These are phyloP conservation scores for Dalbergia cochinchinensis DNA, from an alignment of 306 rosid genomes.

Conservation along the genomic window DNA sequence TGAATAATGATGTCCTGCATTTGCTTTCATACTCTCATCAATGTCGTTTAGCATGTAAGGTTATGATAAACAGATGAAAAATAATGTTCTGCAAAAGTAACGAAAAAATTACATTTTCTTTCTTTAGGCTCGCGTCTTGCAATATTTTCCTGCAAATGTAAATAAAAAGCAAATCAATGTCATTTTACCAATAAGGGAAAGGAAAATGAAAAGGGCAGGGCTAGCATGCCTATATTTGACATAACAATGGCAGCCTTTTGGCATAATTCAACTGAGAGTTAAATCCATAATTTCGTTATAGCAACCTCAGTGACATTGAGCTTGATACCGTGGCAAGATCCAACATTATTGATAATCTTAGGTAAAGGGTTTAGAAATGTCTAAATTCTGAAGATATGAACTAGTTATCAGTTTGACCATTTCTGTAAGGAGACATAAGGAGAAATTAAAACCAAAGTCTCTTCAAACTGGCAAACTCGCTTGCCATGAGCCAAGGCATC, in stretches of 20 bases:
- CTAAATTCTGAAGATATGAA: neutral
- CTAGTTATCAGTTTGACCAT: neutral
- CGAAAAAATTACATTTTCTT: slow-evolving; percentile 62
- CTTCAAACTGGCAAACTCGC: neutral
- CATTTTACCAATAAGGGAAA: slow-evolving; percentile 5
- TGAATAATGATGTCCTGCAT: slow-evolving; percentile 21
- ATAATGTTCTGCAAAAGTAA: slow-evolving; percentile 22
- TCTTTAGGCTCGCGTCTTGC: slow-evolving; percentile 56
- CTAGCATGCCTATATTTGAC: neutral
- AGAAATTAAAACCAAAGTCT: neutral
- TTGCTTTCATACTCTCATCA: neutral
- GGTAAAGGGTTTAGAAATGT: neutral
- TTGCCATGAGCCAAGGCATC: neutral
- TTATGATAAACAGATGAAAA: slow-evolving; percentile 17
- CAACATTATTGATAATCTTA: neutral
- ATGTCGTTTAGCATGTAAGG: slow-evolving; percentile 1
- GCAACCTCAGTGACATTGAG: neutral
- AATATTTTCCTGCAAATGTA: slow-evolving; percentile 62
- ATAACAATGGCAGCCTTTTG: slow-evolving; percentile 4
- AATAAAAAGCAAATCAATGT: slow-evolving; percentile 42
- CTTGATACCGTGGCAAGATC: neutral
- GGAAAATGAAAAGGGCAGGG: neutral
- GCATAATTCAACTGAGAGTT: neutral
- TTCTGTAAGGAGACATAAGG: neutral
- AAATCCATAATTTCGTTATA: neutral